Base-by-base conservation (phyloP, 495 filamentous ascomycete genomes). In the Cercophora scortea region DNA sequence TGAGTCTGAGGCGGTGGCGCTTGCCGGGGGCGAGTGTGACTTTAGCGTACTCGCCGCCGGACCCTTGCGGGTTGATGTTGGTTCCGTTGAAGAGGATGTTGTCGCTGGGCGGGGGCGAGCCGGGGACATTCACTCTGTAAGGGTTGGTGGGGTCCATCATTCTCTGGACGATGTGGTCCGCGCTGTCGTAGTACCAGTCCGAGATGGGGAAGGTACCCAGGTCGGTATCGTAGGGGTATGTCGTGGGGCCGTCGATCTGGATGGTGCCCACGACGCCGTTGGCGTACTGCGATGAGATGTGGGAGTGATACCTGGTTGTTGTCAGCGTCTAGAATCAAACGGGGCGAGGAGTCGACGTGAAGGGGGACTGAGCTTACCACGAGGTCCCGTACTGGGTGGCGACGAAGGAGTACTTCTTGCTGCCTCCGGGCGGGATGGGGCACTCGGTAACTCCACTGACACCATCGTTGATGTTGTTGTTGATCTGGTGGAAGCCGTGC, bases 171-270 rank as follows among this genome's bases (percentile, higher is more conserved):
- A 63, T 50, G 4, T 56, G 33, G 40, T 64, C 51, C 11, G 59
- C 64, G 0, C 60, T 59, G 15, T 55, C 57, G 45, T 77, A 73
- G 41, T 68, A 61, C 65, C 74, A 77, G 34, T 78, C 76, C 0
- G 64, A 61, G 39, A 79, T 55, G 11, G 72, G 50, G 0, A 79
- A 47, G 8, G 65, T 53, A 17, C 72, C 76, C 5, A 76, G 63
- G 54, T 78, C 75, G 32, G 63, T 61, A 35, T 84, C 80, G 50
- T 82, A 82, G 32, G 76, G 54, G 16, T 58, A 65, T 17, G 67
- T 71, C 1, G 66, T 59, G 0, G 82, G 82, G 0, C 81, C 81
- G 48, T 82, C 68, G 55, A 84, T 75, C 35, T 77, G 63, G 19
- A 84, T 63, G 6, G 78, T 62, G 6, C 80, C 81, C 13, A 61